These are phyloP conservation scores for Microbotryomycetes sp. DNA, from an alignment of 1,284 basidiomycete species.

Conservation along the genomic window DNA sequence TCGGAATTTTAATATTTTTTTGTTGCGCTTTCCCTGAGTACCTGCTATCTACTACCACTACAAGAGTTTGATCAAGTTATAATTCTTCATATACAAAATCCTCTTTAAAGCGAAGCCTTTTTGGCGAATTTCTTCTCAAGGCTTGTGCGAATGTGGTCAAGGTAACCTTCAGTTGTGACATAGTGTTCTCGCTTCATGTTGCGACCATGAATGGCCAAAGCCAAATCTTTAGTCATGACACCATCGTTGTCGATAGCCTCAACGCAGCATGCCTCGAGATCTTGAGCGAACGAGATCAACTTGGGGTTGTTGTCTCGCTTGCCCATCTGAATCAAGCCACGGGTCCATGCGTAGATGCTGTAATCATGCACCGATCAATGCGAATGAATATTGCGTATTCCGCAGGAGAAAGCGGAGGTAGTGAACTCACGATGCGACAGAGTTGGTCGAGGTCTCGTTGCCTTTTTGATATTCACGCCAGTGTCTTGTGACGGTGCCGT, in stretches of 20 bases:
- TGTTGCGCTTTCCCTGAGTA: too few species aligned
- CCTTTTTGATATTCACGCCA: constrained; percentile 92
- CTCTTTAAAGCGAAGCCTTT: neutral
- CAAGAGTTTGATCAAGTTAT: too few species aligned
- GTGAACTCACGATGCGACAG: constrained; percentile 64
- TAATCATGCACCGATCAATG: neutral
- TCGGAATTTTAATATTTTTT: too few species aligned
- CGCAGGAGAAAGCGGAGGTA: neutral
- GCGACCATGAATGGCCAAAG: constrained; percentile 83
- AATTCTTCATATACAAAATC: too few species aligned
- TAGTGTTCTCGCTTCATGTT: constrained; percentile 81
- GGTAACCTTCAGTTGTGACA: constrained; percentile 84
- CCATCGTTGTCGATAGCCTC: constrained; percentile 69
- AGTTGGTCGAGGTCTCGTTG: constrained; percentile 93
- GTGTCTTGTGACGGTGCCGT: constrained; percentile 55
- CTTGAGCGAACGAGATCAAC: constrained; percentile 67
- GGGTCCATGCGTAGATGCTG: constrained; percentile 95
- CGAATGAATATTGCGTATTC: neutral
- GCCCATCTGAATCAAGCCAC: constrained; percentile 86
- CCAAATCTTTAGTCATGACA: constrained; percentile 58
- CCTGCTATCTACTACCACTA: too few species aligned
- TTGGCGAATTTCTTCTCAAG: constrained; percentile 6
- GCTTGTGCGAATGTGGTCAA: constrained; percentile 62
- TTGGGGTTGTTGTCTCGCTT: constrained; percentile 80
- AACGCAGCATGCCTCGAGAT: constrained; percentile 80